Evolutionary conservation across 495 filamentous ascomycete genomes (phyloP), one percentile per base, ranked within the genome.

Genomic region (Bombardia bombarda): DNA sequence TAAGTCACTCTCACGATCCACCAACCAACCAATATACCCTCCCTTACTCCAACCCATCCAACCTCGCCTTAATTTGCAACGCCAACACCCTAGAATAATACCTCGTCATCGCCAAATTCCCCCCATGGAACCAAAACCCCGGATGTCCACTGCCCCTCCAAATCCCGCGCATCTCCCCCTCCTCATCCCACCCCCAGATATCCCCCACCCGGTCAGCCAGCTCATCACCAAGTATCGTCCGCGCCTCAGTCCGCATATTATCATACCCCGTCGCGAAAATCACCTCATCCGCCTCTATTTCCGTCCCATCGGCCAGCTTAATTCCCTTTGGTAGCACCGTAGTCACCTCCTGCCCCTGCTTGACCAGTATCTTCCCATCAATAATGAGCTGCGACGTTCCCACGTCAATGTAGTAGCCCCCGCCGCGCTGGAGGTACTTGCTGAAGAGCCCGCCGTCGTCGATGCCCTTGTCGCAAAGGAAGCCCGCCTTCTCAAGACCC

Each of bases 381-480:
- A 72, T 66, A 52, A 95, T 86, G 14, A 92, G 67, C 61, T 79
- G 66, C 16, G 78, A 80, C 16, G 75, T 75, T n/a, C 82, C 82
- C 4, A 90, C 84, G 50, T 92, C 87, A 53, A 90, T 81, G 50
- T 89, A 88, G 57, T 90, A 89, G 0, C 84, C 84, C 0, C 86
- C 85, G 1, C 84, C 83, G 8, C 78, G 73, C 60, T 84, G 79
- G 22, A 85, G 59, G 48, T 90, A 92, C 60, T 90, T 90, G n/a
- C 75, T 61, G 40, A 79, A 68, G 4, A 93, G 61, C 3, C 87
- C 87, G 4, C 70, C 53, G 3, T 75, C 75, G 52, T 81, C 73
- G 0, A 80, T 74, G 0, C 87, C 87, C 1, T 52, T 58, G 55
- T 92, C 85, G 0, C 83, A 65, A 38, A 72, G 74, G 61, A 89